Conservation (phyloP, 148 eudicot genomes). For the Diospyros kaki region DNA sequence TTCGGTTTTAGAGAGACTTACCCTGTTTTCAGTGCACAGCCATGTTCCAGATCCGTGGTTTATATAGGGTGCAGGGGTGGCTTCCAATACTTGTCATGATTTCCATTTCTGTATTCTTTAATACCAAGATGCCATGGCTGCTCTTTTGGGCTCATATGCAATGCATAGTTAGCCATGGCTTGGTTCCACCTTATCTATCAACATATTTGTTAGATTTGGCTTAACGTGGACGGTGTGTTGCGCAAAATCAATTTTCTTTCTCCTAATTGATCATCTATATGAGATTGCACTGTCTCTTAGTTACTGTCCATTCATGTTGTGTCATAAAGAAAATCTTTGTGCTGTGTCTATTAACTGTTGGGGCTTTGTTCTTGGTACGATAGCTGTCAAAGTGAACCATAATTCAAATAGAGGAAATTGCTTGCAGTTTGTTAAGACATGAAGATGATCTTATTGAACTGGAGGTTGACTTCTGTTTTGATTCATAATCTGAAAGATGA, state of each 20-base stretch:
- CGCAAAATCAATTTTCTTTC: not conserved
- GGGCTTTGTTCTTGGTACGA: no score
- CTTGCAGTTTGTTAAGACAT: no score
- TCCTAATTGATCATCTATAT: not conserved
- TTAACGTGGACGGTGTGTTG: not conserved
- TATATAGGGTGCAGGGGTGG: not conserved
- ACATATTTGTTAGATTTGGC: not conserved
- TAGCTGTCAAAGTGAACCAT: no score
- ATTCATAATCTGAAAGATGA: no score
- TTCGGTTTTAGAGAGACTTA: not conserved
- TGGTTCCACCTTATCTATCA: not conserved
- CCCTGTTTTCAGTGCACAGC: not conserved
- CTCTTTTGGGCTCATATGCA: not conserved
- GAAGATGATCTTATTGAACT: no score
- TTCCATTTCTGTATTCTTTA: not conserved
- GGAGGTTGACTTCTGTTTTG: no score
- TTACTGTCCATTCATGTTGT: not conserved
- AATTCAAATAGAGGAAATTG: no score
- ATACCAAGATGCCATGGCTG: not conserved
- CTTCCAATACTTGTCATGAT: not conserved
- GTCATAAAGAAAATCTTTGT: no score
- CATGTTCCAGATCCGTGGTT: not conserved
- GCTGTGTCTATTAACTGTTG: no score
- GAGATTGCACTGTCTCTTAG: constrained; percentile 1
- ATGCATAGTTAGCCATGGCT: not conserved